Base-by-base conservation (phyloP, 768 basidiomycete genomes). In the Mycena rebaudengoi region DNA sequence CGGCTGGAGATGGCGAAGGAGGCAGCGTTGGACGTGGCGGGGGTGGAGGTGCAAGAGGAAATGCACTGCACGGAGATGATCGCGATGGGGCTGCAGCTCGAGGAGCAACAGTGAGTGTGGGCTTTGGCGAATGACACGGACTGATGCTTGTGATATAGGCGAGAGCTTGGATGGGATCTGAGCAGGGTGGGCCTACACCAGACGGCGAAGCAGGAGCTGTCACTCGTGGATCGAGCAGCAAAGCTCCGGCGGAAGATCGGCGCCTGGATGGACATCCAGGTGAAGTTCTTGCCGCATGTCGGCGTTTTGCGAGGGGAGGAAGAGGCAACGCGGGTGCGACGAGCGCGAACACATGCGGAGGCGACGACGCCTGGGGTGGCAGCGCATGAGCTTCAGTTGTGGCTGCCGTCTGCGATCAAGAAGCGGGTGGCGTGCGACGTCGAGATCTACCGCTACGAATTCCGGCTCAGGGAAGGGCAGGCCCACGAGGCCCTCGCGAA, bases 401-500 rank as follows among this genome's bases (percentile, higher is more conserved):
- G 50, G 35, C 3, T 51, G 30, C 32, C 50, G 2, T 46, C 45
- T 14, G 25, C 7, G 2, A 46, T 46, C 30, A 37, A 25, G 35
- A n/a, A 20, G 16, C 54, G 71, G 1, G 67, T 10, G 13, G 62
- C 1, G n/a, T n/a, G n/a, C 69, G 64, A 0, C 72, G 73, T 41
- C 72, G 72, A 3, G 49, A 67, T 23, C 71, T 74, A 32, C 46
- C 70, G 1, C 65, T 75, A 2, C 67, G 71, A 70, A 30, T 55
- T 67, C 3, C 64, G 70, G 7, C 45, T 46, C 49, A 66, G 3
- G 55, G 62, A 35, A 52, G 72, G 18, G 54, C 64, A 7, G 69
- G 73, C 16, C 67, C 70, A 51, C 51, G 54, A n/a, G n/a, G n/a
- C n/a, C n/a, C n/a, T n/a, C n/a, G n/a, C n/a, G n/a, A n/a, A n/a